These are phyloP conservation scores for Medicago arabica DNA, from an alignment of 306 rosid species.

Conservation along the genomic window DNA sequence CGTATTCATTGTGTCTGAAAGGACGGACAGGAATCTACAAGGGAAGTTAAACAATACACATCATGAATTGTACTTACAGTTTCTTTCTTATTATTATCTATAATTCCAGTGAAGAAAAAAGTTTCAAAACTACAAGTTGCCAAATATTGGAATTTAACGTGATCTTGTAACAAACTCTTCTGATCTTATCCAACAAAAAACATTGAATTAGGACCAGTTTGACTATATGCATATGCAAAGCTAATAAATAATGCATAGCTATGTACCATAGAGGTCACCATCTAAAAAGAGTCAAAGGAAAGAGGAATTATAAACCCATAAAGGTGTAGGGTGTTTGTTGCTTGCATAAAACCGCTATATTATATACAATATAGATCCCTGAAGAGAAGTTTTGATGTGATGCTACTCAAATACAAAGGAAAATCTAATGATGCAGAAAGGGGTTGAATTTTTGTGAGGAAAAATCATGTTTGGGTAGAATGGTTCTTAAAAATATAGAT, in stretches of 20 bases:
- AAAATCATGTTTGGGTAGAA: background rate
- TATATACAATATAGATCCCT: background rate
- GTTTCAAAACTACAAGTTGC: constrained; percentile 33
- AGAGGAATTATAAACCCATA: constrained; percentile 28
- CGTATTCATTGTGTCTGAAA: constrained; percentile 92
- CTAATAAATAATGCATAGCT: background rate
- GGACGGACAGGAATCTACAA: constrained; percentile 98
- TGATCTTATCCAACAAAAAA: background rate
- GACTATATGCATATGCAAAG: background rate
- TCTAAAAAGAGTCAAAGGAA: constrained; percentile 4
- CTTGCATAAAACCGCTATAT: background rate
- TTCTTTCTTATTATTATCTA: background rate
- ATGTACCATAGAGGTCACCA: background rate
- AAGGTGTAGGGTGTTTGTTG: background rate
- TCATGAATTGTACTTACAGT: constrained; percentile 24
- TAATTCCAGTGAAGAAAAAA: background rate
- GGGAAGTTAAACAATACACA: constrained; percentile 35
- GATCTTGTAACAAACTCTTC: constrained; percentile 26
- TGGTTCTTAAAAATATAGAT: constrained; percentile 14
- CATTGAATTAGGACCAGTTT: constrained; percentile 10
- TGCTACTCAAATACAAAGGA: constrained; percentile 23
- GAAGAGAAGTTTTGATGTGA: constrained; percentile 2
- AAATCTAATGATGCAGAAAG: constrained; percentile 19
- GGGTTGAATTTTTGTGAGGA: background rate
- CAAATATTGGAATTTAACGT: constrained; percentile 17